Conservation (phyloP, 108 stramenopile species). For the Pseudonitzschia multiseries region DNA sequence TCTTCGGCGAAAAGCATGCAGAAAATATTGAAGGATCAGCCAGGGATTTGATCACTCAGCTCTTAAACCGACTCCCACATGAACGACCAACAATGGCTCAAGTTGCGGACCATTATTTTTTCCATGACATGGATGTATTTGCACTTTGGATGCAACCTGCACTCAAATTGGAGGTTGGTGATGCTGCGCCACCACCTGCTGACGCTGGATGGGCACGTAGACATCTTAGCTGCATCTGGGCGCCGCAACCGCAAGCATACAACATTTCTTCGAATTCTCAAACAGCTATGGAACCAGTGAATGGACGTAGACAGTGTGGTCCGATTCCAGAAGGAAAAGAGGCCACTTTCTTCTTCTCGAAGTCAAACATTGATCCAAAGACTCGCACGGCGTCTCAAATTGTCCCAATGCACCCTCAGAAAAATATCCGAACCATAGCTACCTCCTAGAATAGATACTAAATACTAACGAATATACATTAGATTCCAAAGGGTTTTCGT, state of each 20-base stretch:
- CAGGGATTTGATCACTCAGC: constrained; percentile 48
- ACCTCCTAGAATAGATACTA: not conserved
- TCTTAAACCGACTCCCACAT: constrained; percentile 39
- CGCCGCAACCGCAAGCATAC: constrained; percentile 80
- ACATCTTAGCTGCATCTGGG: constrained; percentile 88
- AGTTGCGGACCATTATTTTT: constrained; percentile 58
- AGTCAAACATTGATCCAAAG: constrained; percentile 3
- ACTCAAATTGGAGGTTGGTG: constrained; percentile 63
- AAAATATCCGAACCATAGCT: not conserved
- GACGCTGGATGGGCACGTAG: constrained; percentile 85
- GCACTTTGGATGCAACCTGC: constrained; percentile 52
- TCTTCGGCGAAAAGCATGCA: constrained; percentile 55
- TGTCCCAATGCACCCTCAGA: not conserved
- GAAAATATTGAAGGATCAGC: constrained; percentile 31
- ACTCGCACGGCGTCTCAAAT: not conserved
- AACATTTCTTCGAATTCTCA: constrained; percentile 32
- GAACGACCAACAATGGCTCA: constrained; percentile 59
- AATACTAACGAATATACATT: not conserved
- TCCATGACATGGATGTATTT: constrained; percentile 53
- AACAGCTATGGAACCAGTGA: not conserved
- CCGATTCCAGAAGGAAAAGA: constrained; percentile 65
- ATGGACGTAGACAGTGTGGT: not conserved
- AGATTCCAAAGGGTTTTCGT: too few species aligned
- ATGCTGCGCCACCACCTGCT: constrained; percentile 43
- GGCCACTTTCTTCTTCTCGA: constrained; percentile 42